Conservation (phyloP, 2,329 filamentous ascomycete genomes). For the Claviceps citrina region DNA sequence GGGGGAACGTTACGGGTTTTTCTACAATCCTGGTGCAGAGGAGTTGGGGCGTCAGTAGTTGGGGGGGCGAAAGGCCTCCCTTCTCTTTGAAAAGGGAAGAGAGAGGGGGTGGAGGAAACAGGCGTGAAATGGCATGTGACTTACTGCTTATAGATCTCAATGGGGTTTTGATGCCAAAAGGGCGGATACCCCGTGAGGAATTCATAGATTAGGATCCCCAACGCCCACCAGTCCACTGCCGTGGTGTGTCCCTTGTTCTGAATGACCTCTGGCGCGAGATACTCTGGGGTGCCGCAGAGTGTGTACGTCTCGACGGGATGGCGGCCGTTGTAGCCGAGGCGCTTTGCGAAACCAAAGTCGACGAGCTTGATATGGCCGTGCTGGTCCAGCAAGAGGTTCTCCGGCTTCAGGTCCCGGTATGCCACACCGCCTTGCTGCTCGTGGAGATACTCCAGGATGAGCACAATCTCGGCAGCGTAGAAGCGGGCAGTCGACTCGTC, state of each 20-base stretch:
- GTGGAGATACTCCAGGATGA: conserved; percentile 68
- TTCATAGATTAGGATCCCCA: conserved; percentile 72
- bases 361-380: conserved; percentile 71
- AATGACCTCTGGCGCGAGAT: conserved; percentile 72
- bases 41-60: neutral
- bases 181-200: conserved; percentile 74
- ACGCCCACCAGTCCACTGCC: conserved; percentile 77
- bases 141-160: conserved; percentile 72
- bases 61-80: too few relatives aligned
- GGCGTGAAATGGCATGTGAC: conserved; percentile 13
- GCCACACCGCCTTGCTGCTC: conserved; percentile 63
- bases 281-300: conserved; percentile 70
- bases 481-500: conserved; percentile 65
- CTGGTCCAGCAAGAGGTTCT: conserved; percentile 64
- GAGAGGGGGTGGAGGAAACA: too few relatives aligned
- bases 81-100: too few relatives aligned
- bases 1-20: conserved; percentile 60
- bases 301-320: conserved; percentile 58
- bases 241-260: conserved; percentile 63
- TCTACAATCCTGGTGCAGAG: conserved; percentile 50
- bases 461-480: conserved; percentile 70
- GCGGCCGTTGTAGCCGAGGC: conserved; percentile 42
- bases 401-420: conserved; percentile 69
- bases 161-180: conserved; percentile 75
- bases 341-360: conserved; percentile 76